Evolutionary conservation across 2,329 filamentous ascomycete species (phyloP).

Genomic region (Aspergillus amoenus): DNA sequence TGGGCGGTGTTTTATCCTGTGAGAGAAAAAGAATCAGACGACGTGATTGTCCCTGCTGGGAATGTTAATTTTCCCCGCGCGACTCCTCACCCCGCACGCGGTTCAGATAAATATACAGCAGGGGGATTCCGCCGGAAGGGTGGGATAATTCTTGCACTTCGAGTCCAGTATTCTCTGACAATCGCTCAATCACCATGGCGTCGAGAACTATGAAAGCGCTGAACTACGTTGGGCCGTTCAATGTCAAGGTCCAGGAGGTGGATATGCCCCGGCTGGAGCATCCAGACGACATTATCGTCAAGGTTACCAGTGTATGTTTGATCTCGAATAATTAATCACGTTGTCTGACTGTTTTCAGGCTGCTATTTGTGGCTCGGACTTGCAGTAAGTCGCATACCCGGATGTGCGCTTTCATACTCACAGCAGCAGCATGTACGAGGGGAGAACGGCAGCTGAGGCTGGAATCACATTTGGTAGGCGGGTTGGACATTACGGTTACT

Average conservation of each 20-base stretch:
- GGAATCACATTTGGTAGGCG: slow-evolving; percentile 57
- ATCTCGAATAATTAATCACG: neutral
- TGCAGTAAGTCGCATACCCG: slow-evolving; percentile 35
- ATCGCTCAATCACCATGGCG: slow-evolving; percentile 15
- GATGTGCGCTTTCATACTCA: slow-evolving; percentile 34
- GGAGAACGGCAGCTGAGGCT: slow-evolving; percentile 60
- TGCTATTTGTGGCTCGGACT: slow-evolving; percentile 57
- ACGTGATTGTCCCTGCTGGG: neutral
- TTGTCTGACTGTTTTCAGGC: slow-evolving; percentile 12
- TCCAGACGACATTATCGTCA: slow-evolving; percentile 65
- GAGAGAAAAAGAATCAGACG: too few relatives aligned
- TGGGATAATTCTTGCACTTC: neutral
- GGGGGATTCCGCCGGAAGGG: too few relatives aligned
- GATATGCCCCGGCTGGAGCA: slow-evolving; percentile 60
- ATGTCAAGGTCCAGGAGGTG: slow-evolving; percentile 63
- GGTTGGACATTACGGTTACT: too few relatives aligned
- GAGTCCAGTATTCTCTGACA: neutral
- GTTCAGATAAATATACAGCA: neutral
- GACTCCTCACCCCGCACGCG: slow-evolving; percentile 6
- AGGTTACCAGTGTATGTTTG: slow-evolving; percentile 61
- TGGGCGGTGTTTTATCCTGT: too few relatives aligned
- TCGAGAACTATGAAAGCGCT: slow-evolving; percentile 58
- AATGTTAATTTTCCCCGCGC: slow-evolving; percentile 5
- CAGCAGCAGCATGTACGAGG: slow-evolving; percentile 58
- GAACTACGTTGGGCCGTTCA: slow-evolving; percentile 62